Base-by-base conservation (phyloP, 2,329 filamentous ascomycete species). In the Neoarthrinium moseri region DNA sequence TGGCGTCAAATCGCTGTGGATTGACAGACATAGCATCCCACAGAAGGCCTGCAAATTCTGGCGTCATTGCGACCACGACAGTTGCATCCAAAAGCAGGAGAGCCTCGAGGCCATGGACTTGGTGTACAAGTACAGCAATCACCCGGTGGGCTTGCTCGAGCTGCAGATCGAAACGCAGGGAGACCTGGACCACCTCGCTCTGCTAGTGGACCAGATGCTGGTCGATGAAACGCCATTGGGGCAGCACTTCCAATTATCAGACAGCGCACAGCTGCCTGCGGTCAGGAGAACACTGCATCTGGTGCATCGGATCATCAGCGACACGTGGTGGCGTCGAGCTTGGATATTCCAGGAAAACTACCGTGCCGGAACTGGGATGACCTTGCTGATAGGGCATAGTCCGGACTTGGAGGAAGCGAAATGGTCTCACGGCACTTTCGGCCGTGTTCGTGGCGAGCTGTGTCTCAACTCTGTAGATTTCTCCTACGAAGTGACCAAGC, bases 291-390 rank as follows among this genome's bases (percentile, higher is more conserved):
- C 56, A 20, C 26, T 65, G 1, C 3, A 32, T 1, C 17, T 65
- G 2, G 39, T 65, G 2, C 24, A 45, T 7, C 45, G 52, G 10
- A 60, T 65, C 27, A 64, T 57, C 0, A 29, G 23, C 1, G 61
- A 63, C 7, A 32, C 38, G 4, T 65, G 60, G 63, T 66, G 60
- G 61, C 47, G 41, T 1, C 52, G 61, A 12, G 62, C 60, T 3
- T 67, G 63, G 61, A 65, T 59, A 1, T 66, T 63, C 22, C 62
- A 66, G 15, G 62, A 66, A 43, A 66, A 62, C 34, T 66, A 66
- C 29, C 52, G 57, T 22, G 62, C 51, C 4, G 56, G 58, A 2
- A 26, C 30, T 12, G 26, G 50, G 0, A 66, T 67, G 63, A 49
- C 29, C 0, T 18, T 37, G 5, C 35, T 37, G 11, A 10, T 37